Base-by-base conservation (phyloP, 2,329 filamentous ascomycete genomes). In the Trichoderma lentiforme region DNA sequence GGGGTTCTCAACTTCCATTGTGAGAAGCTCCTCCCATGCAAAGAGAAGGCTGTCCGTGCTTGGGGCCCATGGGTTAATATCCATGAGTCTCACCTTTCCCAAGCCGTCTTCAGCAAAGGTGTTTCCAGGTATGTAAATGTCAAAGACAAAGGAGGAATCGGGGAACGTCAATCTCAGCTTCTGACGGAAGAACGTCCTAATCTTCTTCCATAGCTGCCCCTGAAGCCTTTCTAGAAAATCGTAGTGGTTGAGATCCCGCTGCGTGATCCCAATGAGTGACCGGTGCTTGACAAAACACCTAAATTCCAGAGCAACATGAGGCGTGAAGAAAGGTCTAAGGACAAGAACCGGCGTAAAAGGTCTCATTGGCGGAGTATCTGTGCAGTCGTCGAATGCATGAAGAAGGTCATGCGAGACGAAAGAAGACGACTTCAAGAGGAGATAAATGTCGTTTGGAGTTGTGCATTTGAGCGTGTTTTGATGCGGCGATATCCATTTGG, bases 341-440 rank as follows among this genome's bases (percentile, higher is more conserved):
- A 98, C 91, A 1, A 99, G 89, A 39, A 95, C 87, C 70, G 95
- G 96, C 5, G 88, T 87, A 74, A 96, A 92, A 3, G 81, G 80
- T 78, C 74, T 73, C 7, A 82, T 81, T 7, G 81, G 75, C 3
- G 83, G 78, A 15, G 82, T 74, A 58, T 85, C 79, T 12, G 80
- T 80, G 75, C 85, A 85, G 76, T 91, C 94, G 75, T 97, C 93
- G 75, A 98, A 98, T 1, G 94, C 94, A 79, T 98, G 93, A 78
- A 97, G 93, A 7, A 99, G 86, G 79, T 99, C 96, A 81, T 98
- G 95, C 4, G 93, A 97, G 73, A 98, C 87, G 78, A 99, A 98
- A 77, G 95, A 95, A 30, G 94, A 97, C 78, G 92, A 95, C 83
- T 99, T 99, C 15, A 99, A 87, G 1, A 99, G 87, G 18, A 98